These are phyloP conservation scores for Trichoderma breve DNA, from an alignment of 2,329 filamentous ascomycete genomes.

Conservation along the genomic window DNA sequence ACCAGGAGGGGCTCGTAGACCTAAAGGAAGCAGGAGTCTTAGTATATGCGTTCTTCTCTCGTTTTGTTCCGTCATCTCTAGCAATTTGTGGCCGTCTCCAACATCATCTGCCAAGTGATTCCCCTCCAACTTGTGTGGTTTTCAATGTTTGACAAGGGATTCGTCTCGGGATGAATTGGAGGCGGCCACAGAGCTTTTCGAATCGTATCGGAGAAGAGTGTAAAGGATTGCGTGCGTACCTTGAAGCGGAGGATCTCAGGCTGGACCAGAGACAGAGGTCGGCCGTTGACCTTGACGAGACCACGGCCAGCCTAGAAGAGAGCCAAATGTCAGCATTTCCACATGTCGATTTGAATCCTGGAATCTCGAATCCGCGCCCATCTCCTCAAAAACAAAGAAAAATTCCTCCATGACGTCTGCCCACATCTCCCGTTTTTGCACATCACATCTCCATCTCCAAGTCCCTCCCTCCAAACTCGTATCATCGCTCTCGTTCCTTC, in stretches of 20 bases:
- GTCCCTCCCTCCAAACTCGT: background rate
- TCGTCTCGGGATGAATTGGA: background rate
- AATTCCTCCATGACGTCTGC: conserved; percentile 1
- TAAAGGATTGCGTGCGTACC: conserved; percentile 48
- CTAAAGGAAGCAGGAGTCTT: conserved; percentile 39
- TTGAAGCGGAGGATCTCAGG: conserved; percentile 98
- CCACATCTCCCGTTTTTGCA: background rate
- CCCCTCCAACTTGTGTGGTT: background rate
- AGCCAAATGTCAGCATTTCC: conserved; percentile 31
- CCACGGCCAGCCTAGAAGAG: conserved; percentile 51
- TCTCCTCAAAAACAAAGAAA: background rate
- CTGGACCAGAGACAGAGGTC: conserved; percentile 89
- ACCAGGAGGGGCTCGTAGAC: conserved; percentile 99
- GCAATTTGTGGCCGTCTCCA: conserved; percentile 1
- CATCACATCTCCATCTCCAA: background rate
- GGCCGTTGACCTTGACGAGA: conserved; percentile 98
- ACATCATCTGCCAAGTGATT: background rate
- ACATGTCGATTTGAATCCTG: background rate
- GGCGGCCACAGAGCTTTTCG: background rate
- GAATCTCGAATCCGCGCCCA: background rate
- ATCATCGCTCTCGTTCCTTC: background rate
- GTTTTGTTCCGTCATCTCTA: background rate
- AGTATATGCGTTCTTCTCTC: conserved; percentile 1
- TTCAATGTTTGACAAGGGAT: background rate
- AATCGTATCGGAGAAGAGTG: background rate